A percentile compares a stretch with the other conserved stretches of the same genome.
Evolutionary conservation across 345 rosid species (phyloP).

Genomic region (Salix brachista): DNA sequence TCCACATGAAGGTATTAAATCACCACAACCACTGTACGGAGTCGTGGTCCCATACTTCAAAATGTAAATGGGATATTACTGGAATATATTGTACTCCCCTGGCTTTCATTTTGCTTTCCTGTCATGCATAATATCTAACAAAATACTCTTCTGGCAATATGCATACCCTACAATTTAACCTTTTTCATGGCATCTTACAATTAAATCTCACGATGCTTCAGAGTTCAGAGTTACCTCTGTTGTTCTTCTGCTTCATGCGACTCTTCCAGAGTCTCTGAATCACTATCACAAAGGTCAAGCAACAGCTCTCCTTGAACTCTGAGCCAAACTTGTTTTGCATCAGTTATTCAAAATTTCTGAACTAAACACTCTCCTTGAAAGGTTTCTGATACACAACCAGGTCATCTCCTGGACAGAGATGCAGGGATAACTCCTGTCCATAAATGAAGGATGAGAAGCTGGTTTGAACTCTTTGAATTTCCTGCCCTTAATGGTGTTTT

Average conservation of each 20-base stretch:
- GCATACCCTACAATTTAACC: too few relatives aligned
- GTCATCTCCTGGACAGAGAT: not conserved
- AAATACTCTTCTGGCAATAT: too few relatives aligned
- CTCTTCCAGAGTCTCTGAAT: too few relatives aligned
- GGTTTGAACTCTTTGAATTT: not conserved
- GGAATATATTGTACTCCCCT: too few relatives aligned
- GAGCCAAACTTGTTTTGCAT: not conserved
- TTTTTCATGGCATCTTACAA: too few relatives aligned
- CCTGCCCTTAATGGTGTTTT: not conserved
- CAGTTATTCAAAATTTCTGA: not conserved
- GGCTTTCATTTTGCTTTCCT: too few relatives aligned
- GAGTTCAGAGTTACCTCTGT: too few relatives aligned
- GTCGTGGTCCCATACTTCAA: not conserved
- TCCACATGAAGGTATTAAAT: slow-evolving; percentile 6
- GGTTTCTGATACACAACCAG: not conserved
- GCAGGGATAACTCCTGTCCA: not conserved
- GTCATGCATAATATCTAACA: too few relatives aligned
- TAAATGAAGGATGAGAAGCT: not conserved
- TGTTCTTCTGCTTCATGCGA: too few relatives aligned
- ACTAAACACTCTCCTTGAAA: not conserved
- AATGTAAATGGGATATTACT: too few relatives aligned
- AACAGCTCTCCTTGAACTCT: not conserved
- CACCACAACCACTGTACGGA: not conserved
- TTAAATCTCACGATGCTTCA: too few relatives aligned
- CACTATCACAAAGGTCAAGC: not conserved